Evolutionary conservation across 257 asterid genomes (phyloP), one percentile per base, ranked within the genome.

Genomic region (Solanum clarkiae): DNA sequence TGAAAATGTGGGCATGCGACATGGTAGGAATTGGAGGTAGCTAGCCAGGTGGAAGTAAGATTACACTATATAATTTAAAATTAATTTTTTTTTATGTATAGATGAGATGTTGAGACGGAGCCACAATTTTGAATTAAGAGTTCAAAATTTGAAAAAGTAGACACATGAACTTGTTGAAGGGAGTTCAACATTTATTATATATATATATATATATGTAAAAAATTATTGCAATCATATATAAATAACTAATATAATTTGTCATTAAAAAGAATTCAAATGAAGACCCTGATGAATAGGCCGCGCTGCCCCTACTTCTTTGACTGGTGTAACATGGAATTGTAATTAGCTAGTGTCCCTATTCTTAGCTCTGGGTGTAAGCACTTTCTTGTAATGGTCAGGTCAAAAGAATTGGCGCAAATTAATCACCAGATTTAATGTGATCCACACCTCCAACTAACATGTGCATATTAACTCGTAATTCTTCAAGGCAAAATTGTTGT

Each of bases 101-200:
- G 4, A 36, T 36, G 40, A 36, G 40, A 36, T 36, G 6, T 36
- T 36, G 40, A 36, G 40, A 36, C 6, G 6, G 5, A 36, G 40
- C 0, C 5, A 36, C 0, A 36, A 36, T 36, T 36, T 36, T 36
- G 0, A 3, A 0, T 36, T 36, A 3, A 0, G 5, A 0, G 0
- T 36, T 36, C 5, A 36, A 36, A 32, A 32, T 32, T 32, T 32
- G 4, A 32, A 36, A 0, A 36, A 36, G 40, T 36, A 36, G 5
- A 4, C 40, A 36, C 6, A 36, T 36, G 0, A 36, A 3, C 40
- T 36, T 36, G 6, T 36, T 4, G 6, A 36, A 29, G 32, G 26
- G 2, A 29, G 2, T 29, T 29, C 0, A 2, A 1, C 2, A 29
- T 29, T 0, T 2, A 29, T 29, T 29, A 29, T 29, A 29, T 29